Conservation (phyloP, 1,139 yeast genomes). For the Cylindricascospora bacillispora region DNA sequence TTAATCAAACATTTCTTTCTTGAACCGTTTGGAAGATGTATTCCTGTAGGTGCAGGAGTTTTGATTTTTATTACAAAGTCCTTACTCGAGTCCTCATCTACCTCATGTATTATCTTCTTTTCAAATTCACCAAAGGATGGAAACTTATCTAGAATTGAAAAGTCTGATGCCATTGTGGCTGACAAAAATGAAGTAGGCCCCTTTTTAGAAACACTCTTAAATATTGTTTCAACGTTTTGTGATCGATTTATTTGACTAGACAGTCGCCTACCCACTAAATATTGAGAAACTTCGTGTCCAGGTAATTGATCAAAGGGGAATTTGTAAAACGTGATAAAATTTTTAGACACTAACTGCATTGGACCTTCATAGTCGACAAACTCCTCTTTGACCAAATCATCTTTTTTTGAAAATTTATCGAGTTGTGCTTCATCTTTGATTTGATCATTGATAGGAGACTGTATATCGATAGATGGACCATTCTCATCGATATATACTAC, state of each 20-base stretch:
- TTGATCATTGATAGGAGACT: background rate
- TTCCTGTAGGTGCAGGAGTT: slow-evolving; percentile 65
- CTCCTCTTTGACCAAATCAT: slow-evolving; percentile 9
- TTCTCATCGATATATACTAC: slow-evolving; percentile 6
- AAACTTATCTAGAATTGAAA: slow-evolving; percentile 32
- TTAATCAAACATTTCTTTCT: slow-evolving; percentile 60
- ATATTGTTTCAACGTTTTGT: slow-evolving; percentile 19
- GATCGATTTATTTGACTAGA: slow-evolving; percentile 15
- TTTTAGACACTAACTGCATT: slow-evolving; percentile 41
- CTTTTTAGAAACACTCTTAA: background rate
- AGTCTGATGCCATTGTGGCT: background rate
- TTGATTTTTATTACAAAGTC: slow-evolving; percentile 36
- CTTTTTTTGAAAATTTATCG: background rate
- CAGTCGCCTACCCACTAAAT: slow-evolving; percentile 44
- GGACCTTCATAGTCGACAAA: slow-evolving; percentile 68
- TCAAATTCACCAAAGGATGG: slow-evolving; percentile 57
- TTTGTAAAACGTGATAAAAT: slow-evolving; percentile 36
- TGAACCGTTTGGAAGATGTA: slow-evolving; percentile 56
- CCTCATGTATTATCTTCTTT: slow-evolving; percentile 32
- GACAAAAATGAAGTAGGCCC: background rate
- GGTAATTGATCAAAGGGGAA: slow-evolving; percentile 28
- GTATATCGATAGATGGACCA: background rate
- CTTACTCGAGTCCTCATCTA: slow-evolving; percentile 31
- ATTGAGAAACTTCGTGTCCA: slow-evolving; percentile 40
- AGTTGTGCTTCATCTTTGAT: background rate